Base-by-base conservation (phyloP, 2,329 filamentous ascomycete genomes). In the Macrophomina tecta region DNA sequence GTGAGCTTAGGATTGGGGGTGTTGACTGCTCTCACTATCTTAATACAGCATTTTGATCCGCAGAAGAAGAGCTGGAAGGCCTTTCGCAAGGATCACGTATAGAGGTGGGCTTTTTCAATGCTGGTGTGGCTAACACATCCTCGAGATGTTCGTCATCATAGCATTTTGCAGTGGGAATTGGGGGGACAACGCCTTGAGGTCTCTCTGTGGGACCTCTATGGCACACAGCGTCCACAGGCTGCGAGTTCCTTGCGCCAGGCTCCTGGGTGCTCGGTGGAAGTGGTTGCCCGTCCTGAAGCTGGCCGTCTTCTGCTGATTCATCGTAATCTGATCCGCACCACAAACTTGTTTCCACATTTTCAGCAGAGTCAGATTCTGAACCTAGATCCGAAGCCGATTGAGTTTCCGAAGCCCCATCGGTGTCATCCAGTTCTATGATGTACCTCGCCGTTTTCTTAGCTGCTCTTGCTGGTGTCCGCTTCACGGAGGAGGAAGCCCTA, bases 231-330 rank as follows among this genome's bases (percentile, higher is more conserved):
- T 8, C 28, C 5, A 6, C 32, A 8, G 16, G 5, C 4, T 40
- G 18, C 16, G 30, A 12, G 30, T 16, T 36, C 28, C 16, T 53
- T 16, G 30, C 30, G 8, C 3, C 16, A n/a, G 51, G 51, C 28
- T 18, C n/a, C n/a, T 9, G 34, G 3, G 32, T 55, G 6, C 16
- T 7, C 12, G 16, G 14, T 12, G 9, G n/a, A 7, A 12, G 52
- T 18, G 32, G 16, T 16, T 16, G 52, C 9, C 9, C 30, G 23
- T 49, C 45, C 3, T 58, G 18, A 40, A 18, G 36, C 40, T 76
- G 73, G 64, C 75, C 72, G 3, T 73, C 72, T 72, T 74, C 77
- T 18, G 73, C 74, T 6, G 72, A 75, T 52, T 74, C 73, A 2
- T 72, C 70, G 61, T 69, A 73, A 45, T 56, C 46, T 3, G 61